Percentiles rank a stretch among this genome's conserved stretches.
These are phyloP conservation scores for Solanum peruvianum DNA, from an alignment of 257 asterid species.

Conservation along the genomic window DNA sequence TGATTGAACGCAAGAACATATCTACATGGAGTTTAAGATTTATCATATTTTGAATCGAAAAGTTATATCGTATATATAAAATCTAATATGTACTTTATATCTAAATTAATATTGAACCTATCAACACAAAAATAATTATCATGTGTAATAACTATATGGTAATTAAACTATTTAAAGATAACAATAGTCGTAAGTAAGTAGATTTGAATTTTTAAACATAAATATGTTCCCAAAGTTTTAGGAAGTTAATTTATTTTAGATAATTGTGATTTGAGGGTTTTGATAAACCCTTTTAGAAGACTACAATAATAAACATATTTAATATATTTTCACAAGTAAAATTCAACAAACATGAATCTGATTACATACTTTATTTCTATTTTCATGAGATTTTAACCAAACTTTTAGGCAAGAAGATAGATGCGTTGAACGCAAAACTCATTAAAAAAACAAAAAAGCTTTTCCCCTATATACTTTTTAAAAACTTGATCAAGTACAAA, in stretches of 20 bases:
- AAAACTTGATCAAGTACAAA: background rate
- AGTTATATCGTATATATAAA: too few species aligned
- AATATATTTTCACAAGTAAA: too few species aligned
- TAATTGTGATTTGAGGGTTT: too few species aligned
- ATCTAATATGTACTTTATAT: too few species aligned
- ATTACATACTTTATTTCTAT: background rate
- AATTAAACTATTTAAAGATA: background rate
- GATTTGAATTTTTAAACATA: background rate
- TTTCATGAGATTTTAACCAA: background rate
- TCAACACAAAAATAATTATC: too few species aligned
- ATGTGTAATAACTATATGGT: background rate
- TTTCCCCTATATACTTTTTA: background rate
- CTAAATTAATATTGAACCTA: too few species aligned
- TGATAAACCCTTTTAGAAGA: too few species aligned
- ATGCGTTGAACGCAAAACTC: background rate
- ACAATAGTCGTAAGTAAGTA: background rate
- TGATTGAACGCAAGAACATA: background rate
- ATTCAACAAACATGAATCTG: fast-evolving
- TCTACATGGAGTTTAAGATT: fast-evolving
- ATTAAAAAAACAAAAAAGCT: background rate
- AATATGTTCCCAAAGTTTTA: background rate
- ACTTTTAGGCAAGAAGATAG: background rate
- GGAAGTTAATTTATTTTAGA: background rate
- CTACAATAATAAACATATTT: too few species aligned
- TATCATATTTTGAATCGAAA: fast-evolving